Conservation (phyloP, 179 eudicot genomes). For the Beta macrorhiza region DNA sequence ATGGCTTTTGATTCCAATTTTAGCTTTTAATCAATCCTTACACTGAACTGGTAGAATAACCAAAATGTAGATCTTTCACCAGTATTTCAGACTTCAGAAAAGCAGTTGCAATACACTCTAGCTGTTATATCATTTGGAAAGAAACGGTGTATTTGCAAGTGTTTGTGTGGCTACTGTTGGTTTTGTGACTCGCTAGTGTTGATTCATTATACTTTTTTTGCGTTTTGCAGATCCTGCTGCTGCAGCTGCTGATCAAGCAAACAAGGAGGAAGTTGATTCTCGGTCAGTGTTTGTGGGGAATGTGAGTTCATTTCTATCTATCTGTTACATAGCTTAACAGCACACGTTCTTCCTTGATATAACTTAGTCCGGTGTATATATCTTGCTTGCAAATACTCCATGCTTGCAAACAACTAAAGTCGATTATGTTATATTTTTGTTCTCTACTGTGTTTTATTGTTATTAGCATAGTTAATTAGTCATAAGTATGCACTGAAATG, state of each 20-base stretch:
- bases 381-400: not conserved
- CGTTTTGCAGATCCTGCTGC: slow-evolving; percentile 43
- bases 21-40: not conserved
- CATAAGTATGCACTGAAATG: not conserved
- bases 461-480: not conserved
- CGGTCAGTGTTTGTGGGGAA: slow-evolving; percentile 69
- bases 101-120: not conserved
- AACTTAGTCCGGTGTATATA: not conserved
- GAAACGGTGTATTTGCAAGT: too few relatives aligned
- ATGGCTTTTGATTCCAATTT: not conserved
- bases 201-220: not conserved
- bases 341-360: not conserved
- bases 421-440: not conserved
- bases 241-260: slow-evolving; percentile 50
- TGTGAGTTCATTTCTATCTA: slow-evolving; percentile 36
- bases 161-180: not conserved
- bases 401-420: not conserved
- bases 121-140: not conserved
- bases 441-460: not conserved
- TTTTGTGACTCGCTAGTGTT: not conserved
- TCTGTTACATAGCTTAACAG: not conserved
- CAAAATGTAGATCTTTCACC: not conserved
- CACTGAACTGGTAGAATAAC: not conserved
- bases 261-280: slow-evolving; percentile 63
- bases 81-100: too few relatives aligned